A percentile compares a stretch with the other conserved stretches of the same genome.
Evolutionary conservation across 768 basidiomycete genomes (phyloP).

Genomic region (Hericium rajendrae): DNA sequence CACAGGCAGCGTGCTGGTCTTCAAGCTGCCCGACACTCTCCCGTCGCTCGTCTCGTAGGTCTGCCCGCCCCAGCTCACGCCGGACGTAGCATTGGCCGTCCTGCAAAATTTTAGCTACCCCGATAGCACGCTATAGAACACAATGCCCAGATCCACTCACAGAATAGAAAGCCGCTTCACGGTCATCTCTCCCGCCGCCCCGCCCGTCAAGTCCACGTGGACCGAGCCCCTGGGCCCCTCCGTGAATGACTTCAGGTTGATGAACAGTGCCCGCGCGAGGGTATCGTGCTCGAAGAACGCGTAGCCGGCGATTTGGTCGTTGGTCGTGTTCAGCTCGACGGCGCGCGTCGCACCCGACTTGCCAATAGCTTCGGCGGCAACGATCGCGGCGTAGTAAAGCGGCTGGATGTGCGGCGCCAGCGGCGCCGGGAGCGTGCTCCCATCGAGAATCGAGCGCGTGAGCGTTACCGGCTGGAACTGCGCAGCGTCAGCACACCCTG

Average conservation of each 20-base stretch:
- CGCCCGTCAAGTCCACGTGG: slow-evolving; percentile 1
- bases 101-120: no score
- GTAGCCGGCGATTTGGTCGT: slow-evolving; percentile 46
- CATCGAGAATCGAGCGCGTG: slow-evolving; percentile 49
- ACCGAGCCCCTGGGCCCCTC: slow-evolving; percentile 1
- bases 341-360: slow-evolving; percentile 29
- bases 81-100: slow-evolving; percentile 39
- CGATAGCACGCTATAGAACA: no score
- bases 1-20: slow-evolving; percentile 22
- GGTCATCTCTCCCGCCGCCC: slow-evolving; percentile 28
- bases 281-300: slow-evolving; percentile 42
- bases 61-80: slow-evolving; percentile 49
- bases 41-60: slow-evolving; percentile 44
- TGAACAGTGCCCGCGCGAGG: slow-evolving; percentile 43
- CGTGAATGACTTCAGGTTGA: slow-evolving; percentile 44
- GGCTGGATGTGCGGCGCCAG: slow-evolving; percentile 54
- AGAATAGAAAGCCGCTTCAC: slow-evolving; percentile 41
- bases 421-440: slow-evolving; percentile 37
- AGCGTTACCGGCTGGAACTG: slow-evolving; percentile 58
- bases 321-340: slow-evolving; percentile 39
- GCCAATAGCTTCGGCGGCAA: slow-evolving; percentile 51
- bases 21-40: slow-evolving; percentile 27
- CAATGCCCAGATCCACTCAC: slow-evolving; percentile 24
- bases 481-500: neutral
- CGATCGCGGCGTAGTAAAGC: slow-evolving; percentile 54